Evolutionary conservation across 2,329 filamentous ascomycete species (phyloP), one percentile per base, ranked within the genome.

Genomic region (Ambrosiella xylebori): DNA sequence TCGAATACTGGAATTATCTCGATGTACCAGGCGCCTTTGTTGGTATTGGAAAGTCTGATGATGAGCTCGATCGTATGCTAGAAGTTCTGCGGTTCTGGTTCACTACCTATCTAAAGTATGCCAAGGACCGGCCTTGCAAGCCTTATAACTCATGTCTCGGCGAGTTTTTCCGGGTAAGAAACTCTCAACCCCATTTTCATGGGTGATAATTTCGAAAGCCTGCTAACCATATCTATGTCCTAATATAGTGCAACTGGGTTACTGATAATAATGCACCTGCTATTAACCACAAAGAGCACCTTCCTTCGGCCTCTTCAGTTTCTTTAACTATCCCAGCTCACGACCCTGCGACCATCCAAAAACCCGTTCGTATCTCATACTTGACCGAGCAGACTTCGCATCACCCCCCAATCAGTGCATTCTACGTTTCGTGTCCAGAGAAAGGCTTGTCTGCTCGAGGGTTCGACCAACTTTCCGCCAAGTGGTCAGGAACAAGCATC

Each of bases 1-100:
- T 98, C 68, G 93, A 98, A 74, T 98, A 97, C 73, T 98, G 93
- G 93, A 94, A 94, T 67, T 98, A 98, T 67, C 77, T 98, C 68
- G 93, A 98, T 71, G 81, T 89, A 64, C 91, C 91, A 19, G 94
- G 95, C 70, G 88, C 90, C 53, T 96, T 98, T 63, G 73, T 81
- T 63, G 79, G 79, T 51, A 85, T 85, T 65, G 93, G 91, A 65
- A 91, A 91, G 65, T 93, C 91, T 15, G 86, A 97, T 65, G 88
- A 97, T 65, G 80, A 86, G 9, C 75, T 97, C 58, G 91, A 93
- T 65, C 88, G 93, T 64, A 96, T 96, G 87, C 79, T 98, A 56
- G 90, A 91, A 66, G 88, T 95, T 37, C 72, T 97, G 65, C 84
- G 90, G 61, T 98, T 97, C 72, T 98, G 93, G 93, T 95, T 97